These are phyloP conservation scores for Penicillium sp. DNA, from an alignment of 2,329 filamentous ascomycete species.

Conservation along the genomic window DNA sequence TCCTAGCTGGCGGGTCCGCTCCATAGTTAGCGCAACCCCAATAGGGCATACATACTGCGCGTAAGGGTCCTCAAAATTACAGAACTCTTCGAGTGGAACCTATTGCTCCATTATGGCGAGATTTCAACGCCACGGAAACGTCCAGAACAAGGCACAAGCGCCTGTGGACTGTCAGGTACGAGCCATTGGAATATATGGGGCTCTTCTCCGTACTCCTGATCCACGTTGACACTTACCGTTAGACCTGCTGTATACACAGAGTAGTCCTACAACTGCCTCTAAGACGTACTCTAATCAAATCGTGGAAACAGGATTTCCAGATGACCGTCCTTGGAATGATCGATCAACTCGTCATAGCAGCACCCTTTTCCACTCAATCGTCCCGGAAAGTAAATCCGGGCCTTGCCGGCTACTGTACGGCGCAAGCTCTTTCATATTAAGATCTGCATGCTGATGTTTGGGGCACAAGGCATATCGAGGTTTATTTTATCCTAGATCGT, in stretches of 20 bases:
- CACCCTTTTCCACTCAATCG: background rate
- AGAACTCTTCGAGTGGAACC: conserved; percentile 5
- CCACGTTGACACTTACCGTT: too few species aligned
- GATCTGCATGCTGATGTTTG: conserved; percentile 6
- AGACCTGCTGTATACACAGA: too few species aligned
- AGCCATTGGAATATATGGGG: background rate
- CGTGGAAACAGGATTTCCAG: background rate
- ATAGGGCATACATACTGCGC: background rate
- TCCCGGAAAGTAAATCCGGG: background rate
- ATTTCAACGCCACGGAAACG: background rate
- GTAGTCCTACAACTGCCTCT: too few species aligned
- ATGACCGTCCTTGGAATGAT: background rate
- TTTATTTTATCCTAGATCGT: background rate
- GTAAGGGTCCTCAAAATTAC: background rate
- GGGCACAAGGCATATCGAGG: background rate
- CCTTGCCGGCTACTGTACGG: background rate
- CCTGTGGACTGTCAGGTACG: background rate
- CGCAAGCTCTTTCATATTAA: background rate
- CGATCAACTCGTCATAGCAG: background rate
- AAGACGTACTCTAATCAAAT: too few species aligned
- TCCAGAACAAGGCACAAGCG: background rate
- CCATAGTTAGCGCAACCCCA: background rate
- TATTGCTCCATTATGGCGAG: background rate
- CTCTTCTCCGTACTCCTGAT: too few species aligned
- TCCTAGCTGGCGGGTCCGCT: conserved; percentile 4